phyloP scores from a whole-genome alignment of 2,329 filamentous ascomycete genomes.

The Lasiodiplodia sp. region DNA sequence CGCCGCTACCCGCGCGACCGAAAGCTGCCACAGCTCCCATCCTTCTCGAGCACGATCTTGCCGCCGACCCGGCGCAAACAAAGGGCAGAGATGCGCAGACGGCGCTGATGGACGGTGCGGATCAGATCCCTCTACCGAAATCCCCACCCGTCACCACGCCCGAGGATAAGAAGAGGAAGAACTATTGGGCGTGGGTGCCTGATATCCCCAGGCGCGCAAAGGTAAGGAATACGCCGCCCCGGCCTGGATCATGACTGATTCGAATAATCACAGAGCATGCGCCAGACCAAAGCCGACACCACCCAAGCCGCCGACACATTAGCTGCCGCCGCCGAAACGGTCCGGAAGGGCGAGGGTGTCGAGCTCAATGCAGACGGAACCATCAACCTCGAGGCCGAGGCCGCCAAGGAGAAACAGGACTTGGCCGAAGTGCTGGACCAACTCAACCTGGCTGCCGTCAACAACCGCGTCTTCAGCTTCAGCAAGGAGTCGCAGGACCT shows the following conservation, averaged over 20 bases:
- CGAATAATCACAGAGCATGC: constrained; percentile 37
- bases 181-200: constrained; percentile 26
- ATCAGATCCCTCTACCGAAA: constrained; percentile 58
- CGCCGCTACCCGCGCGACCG: constrained; percentile 51
- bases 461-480: constrained; percentile 85
- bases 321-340: constrained; percentile 42
- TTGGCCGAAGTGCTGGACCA: constrained; percentile 81
- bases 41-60: background rate
- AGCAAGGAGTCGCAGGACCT: constrained; percentile 85
- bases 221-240: constrained; percentile 15
- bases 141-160: constrained; percentile 51
- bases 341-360: constrained; percentile 41
- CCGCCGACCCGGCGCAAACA: constrained; percentile 38
- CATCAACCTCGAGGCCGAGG: constrained; percentile 46
- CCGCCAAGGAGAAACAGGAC: constrained; percentile 70
- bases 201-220: constrained; percentile 28
- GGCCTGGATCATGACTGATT: background rate
- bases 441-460: constrained; percentile 81
- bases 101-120: constrained; percentile 54
- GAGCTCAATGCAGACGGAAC: constrained; percentile 43
- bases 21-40: constrained; percentile 40
- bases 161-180: constrained; percentile 40
- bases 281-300: constrained; percentile 45
- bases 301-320: constrained; percentile 43
- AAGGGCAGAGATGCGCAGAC: constrained; percentile 54